Base-by-base conservation (phyloP, 805 yeast species). In the Candida yuanshanica region DNA sequence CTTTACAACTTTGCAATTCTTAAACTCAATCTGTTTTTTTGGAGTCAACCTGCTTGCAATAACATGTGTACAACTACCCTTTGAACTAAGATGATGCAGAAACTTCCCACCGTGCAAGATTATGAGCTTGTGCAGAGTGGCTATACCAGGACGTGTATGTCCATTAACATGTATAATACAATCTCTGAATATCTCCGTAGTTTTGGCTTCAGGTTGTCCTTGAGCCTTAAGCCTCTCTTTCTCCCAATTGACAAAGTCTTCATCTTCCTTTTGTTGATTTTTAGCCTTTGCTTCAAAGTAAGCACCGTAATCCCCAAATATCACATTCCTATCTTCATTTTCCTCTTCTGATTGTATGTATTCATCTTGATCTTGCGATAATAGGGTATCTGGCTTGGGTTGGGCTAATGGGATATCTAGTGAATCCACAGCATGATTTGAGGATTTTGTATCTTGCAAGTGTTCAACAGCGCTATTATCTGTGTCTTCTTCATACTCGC, bases 131-230 rank as follows among this genome's bases (percentile, higher is more conserved):
- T 85, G 91, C 23, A 93, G 63, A 45, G 77, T 82, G 33, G 74
- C 64, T 13, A 88, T 73, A n/a, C 90, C 77, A 0, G 98, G 98
- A 3, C 63, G 64, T 0, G 98, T 91, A 53, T 83, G 79, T 1
- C 99, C 99, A 53, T 89, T 90, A n/a, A 91, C 88, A 58, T 83
- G 80, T 5, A 91, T 70, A 1, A 68, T 61, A 56, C 90, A 85
- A 2, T 72, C 77, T 27, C 64, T 53, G 55, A 91, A 89, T 1
- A 90, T 65, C 2, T 34, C 40, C 1, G 55, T 44, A 4, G 38
- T 40, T 20, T 35, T 34, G 0, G 38, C 38, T 8, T 37, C 39
- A 4, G 38, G 39, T 5, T 29, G 25, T 8, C 23, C 20, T 43
- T 46, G 31, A 7, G 25, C 8, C 7, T 3, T 41, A 13, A 59